Evolutionary conservation across 371 early-diverging fungal species (phyloP).

Genomic region (Parasitella parasitica): DNA sequence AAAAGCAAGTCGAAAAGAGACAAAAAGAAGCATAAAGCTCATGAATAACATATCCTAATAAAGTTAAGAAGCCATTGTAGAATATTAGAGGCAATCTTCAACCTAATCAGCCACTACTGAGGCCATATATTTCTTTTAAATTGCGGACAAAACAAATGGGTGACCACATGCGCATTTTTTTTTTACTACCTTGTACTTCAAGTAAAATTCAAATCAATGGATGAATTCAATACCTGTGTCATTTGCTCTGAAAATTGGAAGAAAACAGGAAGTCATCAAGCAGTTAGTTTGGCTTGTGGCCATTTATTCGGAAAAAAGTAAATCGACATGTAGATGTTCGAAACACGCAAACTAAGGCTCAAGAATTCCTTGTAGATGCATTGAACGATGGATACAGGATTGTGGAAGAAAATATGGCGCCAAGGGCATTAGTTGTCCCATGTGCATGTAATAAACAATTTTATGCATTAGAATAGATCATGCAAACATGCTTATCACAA

Average conservation of each 20-base stretch:
- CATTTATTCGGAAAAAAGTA: slow-evolving; percentile 27
- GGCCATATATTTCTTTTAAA: neutral
- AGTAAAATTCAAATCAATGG: neutral
- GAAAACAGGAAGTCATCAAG: slow-evolving; percentile 8
- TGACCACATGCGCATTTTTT: neutral
- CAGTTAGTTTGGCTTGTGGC: slow-evolving; percentile 23
- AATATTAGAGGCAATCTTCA: too few relatives aligned
- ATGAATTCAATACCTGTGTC: slow-evolving; percentile 6
- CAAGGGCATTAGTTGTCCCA: slow-evolving; percentile 11
- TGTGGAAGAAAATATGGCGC: neutral
- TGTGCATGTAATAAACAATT: slow-evolving; percentile 10
- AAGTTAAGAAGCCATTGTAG: neutral
- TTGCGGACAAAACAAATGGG: neutral
- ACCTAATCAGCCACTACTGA: neutral
- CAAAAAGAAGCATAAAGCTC: neutral
- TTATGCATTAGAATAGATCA: neutral
- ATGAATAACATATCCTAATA: neutral
- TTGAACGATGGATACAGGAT: slow-evolving; percentile 11
- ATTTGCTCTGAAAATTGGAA: slow-evolving; percentile 24
- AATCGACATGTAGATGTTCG: neutral
- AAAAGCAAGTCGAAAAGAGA: neutral
- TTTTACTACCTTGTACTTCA: neutral
- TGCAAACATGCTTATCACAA: too few relatives aligned
- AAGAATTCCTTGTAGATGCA: slow-evolving; percentile 8
- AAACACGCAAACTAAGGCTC: neutral